These are phyloP conservation scores for Leonotis leonurus DNA, from an alignment of 257 asterid species.

Conservation along the genomic window DNA sequence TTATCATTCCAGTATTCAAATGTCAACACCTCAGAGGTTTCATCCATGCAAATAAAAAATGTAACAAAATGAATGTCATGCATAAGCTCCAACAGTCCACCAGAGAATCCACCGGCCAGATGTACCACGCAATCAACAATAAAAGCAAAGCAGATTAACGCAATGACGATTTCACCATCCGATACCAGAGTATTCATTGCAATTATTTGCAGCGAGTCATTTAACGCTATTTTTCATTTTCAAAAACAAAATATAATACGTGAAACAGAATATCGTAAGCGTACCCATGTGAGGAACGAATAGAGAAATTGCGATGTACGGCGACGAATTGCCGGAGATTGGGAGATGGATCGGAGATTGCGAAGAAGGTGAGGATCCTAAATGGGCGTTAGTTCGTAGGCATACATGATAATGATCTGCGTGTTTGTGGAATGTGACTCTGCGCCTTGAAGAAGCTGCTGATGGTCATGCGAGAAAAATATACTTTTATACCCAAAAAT, in stretches of 20 bases:
- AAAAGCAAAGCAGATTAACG: conserved; percentile 6
- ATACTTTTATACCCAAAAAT: background rate
- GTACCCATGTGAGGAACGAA: conserved; percentile 41
- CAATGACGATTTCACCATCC: background rate
- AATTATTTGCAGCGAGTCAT: conserved; percentile 29
- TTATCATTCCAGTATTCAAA: background rate
- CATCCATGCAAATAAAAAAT: conserved; percentile 11
- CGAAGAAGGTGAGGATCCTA: conserved; percentile 28
- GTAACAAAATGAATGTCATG: conserved; percentile 4
- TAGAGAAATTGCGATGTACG: conserved; percentile 16
- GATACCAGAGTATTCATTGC: background rate
- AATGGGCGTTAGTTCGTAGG: conserved; percentile 21
- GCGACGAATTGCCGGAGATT: conserved; percentile 19
- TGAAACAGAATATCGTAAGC: conserved; percentile 22
- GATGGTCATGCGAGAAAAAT: too few species aligned
- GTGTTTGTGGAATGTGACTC: background rate
- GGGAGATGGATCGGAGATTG: conserved; percentile 20
- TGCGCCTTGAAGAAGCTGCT: conserved; percentile 9
- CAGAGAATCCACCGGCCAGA: background rate
- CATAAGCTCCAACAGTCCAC: conserved; percentile 12
- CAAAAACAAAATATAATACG: background rate
- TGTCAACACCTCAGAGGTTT: background rate
- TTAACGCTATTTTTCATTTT: background rate
- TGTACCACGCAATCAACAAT: background rate
- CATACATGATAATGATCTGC: conserved; percentile 8